These are phyloP conservation scores for Samsoniella hepiali DNA, from an alignment of 2,329 filamentous ascomycete genomes.

Conservation along the genomic window DNA sequence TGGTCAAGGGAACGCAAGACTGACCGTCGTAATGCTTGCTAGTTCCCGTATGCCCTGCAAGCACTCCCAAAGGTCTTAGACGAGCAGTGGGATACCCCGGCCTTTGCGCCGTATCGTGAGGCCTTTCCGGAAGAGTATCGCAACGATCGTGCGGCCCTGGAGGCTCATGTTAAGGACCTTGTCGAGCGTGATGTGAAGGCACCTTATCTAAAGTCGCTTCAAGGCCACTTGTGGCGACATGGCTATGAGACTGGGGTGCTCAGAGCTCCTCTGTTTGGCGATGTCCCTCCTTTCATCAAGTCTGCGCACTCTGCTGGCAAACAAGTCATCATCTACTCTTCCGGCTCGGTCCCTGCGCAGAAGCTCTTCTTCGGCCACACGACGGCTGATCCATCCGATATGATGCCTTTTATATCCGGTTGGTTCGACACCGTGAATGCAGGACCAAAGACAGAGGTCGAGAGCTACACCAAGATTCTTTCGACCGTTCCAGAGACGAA, in stretches of 20 bases:
- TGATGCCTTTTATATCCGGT: slow-evolving; percentile 56
- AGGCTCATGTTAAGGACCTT: slow-evolving; percentile 66
- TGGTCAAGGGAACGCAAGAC: background rate
- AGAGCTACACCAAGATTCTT: slow-evolving; percentile 66
- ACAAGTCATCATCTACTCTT: slow-evolving; percentile 74
- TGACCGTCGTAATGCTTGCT: background rate
- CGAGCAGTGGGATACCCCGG: slow-evolving; percentile 62
- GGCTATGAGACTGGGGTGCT: slow-evolving; percentile 70
- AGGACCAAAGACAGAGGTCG: slow-evolving; percentile 64
- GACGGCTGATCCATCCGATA: slow-evolving; percentile 54
- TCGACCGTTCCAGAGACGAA: slow-evolving; percentile 40
- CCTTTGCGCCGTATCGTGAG: slow-evolving; percentile 64
- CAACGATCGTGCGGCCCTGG: slow-evolving; percentile 55
- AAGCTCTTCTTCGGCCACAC: slow-evolving; percentile 74
- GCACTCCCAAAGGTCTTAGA: slow-evolving; percentile 62
- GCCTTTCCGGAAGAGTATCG: slow-evolving; percentile 67
- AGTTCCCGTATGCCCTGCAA: slow-evolving; percentile 76
- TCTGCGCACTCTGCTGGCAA: slow-evolving; percentile 55
- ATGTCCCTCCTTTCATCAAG: slow-evolving; percentile 63
- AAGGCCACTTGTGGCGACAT: slow-evolving; percentile 73
- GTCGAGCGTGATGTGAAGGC: slow-evolving; percentile 71
- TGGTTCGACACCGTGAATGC: slow-evolving; percentile 83
- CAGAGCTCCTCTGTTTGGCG: slow-evolving; percentile 69
- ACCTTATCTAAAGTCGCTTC: slow-evolving; percentile 73
- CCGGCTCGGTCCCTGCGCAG: slow-evolving; percentile 75